phyloP scores from a whole-genome alignment of 495 filamentous ascomycete genomes.

The Pseudoneurospora amorphoporcata region DNA sequence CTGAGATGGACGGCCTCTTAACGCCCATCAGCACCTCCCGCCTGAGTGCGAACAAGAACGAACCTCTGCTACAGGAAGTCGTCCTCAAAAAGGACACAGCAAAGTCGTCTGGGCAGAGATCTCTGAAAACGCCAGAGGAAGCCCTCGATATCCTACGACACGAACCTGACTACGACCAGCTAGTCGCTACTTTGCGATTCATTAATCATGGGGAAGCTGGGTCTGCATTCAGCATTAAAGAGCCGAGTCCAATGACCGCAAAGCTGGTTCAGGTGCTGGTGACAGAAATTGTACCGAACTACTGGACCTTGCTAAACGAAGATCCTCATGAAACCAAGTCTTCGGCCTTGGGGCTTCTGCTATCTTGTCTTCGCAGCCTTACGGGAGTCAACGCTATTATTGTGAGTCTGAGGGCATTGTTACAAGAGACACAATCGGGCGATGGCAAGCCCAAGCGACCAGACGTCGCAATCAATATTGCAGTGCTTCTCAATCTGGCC shows the following conservation, averaged over 20 bases:
- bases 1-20: conserved; percentile 39
- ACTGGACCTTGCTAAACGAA: conserved; percentile 55
- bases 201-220: conserved; percentile 33
- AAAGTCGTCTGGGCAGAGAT: not conserved
- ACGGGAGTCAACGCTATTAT: conserved; percentile 62
- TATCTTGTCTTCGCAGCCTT: conserved; percentile 61
- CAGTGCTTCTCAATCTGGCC: conserved; percentile 32
- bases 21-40: conserved; percentile 33
- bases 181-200: conserved; percentile 42
- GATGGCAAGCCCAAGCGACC: conserved; percentile 21
- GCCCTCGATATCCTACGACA: conserved; percentile 53
- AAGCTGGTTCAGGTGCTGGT: conserved; percentile 64
- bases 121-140: conserved; percentile 38
- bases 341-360: conserved; percentile 34
- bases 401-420: conserved; percentile 45
- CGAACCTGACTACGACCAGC: conserved; percentile 50
- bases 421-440: conserved; percentile 33
- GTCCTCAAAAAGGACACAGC: conserved; percentile 8
- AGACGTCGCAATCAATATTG: conserved; percentile 29
- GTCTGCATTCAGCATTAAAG: conserved; percentile 45
- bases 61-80: conserved; percentile 10
- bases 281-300: conserved; percentile 59
- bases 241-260: conserved; percentile 53
- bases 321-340: conserved; percentile 20
- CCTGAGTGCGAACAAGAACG: not conserved